These are phyloP conservation scores for Heliosperma pusillum DNA, from an alignment of 148 eudicot genomes.

Conservation along the genomic window DNA sequence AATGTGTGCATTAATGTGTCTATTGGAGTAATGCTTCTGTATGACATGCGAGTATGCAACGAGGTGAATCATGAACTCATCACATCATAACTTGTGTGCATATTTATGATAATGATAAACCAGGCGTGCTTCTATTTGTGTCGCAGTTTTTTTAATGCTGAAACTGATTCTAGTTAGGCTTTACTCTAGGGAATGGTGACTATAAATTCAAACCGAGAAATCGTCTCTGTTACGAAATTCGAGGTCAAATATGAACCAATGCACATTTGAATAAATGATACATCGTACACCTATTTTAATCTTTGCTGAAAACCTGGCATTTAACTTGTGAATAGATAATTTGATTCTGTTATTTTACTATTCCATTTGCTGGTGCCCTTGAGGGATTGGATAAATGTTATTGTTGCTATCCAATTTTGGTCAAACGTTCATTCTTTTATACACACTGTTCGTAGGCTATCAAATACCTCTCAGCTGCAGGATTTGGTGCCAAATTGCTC, in stretches of 20 bases:
- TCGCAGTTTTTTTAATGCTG: neutral
- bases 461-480: slow-evolving; percentile 91
- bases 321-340: neutral
- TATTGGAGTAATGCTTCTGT: neutral
- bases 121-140: neutral
- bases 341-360: neutral
- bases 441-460: slow-evolving; percentile 63
- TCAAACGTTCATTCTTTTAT: slow-evolving; percentile 23
- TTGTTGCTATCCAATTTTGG: slow-evolving; percentile 3
- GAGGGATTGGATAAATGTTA: neutral
- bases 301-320: neutral
- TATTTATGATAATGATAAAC: neutral
- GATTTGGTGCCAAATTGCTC: slow-evolving; percentile 98
- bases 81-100: neutral
- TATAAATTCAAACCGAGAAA: neutral
- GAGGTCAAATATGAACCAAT: too few relatives aligned
- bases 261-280: too few relatives aligned
- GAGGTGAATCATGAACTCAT: neutral
- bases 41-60: neutral
- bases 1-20: neutral
- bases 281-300: neutral
- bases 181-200: neutral
- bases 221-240: too few relatives aligned
- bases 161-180: neutral
- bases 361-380: neutral